These are phyloP conservation scores for Malassezia obtusa DNA, from an alignment of 1,284 basidiomycete species.

Conservation along the genomic window DNA sequence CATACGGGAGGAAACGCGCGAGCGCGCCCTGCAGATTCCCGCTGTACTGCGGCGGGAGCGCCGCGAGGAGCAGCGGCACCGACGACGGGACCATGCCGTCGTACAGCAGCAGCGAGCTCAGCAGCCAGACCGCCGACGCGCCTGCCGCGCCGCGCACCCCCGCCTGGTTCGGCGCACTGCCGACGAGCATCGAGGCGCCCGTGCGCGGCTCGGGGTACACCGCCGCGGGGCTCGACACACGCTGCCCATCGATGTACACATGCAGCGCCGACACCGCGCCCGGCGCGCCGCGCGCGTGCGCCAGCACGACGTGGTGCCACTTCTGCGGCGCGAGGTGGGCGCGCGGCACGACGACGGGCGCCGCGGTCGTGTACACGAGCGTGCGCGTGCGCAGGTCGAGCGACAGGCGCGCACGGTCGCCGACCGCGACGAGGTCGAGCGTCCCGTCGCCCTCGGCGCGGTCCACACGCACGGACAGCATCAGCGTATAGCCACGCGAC, in stretches of 20 bases:
- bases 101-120: constrained; percentile 27
- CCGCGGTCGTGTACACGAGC: constrained; percentile 22
- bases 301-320: constrained; percentile 29
- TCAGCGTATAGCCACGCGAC: constrained; percentile 30
- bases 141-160: not conserved
- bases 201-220: constrained; percentile 5
- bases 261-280: constrained; percentile 24
- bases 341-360: constrained; percentile 7
- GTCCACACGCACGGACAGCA: not conserved
- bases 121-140: constrained; percentile 21
- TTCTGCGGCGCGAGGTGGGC: constrained; percentile 11
- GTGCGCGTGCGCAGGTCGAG: constrained; percentile 25
- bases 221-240: constrained; percentile 16
- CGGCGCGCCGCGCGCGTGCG: constrained; percentile 25
- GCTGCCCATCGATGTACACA: constrained; percentile 32
- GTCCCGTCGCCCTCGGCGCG: constrained; percentile 6
- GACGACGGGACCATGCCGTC: constrained; percentile 30
- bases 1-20: constrained; percentile 36
- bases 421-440: constrained; percentile 29
- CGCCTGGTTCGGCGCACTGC: constrained; percentile 20
- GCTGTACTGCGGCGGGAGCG: constrained; percentile 28
- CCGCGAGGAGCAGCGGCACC: constrained; percentile 28
- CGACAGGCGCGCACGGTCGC: constrained; percentile 25
- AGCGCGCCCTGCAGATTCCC: constrained; percentile 37
- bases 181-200: constrained; percentile 25